phyloP scores from a whole-genome alignment of 2,329 filamentous ascomycete species.

The Microcera coccophila region DNA sequence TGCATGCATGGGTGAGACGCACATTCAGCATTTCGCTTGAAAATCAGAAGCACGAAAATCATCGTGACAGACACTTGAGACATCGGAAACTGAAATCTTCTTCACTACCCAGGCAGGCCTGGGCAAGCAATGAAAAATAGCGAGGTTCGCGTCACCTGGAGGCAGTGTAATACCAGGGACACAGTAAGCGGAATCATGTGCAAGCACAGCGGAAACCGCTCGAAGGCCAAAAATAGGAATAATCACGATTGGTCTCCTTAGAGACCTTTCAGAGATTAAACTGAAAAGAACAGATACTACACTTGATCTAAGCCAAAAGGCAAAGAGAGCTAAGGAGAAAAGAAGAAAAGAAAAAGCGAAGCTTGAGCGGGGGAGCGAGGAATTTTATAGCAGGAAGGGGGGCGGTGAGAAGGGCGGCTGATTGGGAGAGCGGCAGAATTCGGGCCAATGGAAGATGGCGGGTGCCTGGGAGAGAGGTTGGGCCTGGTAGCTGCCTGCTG shows the following conservation, averaged over 20 bases:
- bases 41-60: too few species aligned
- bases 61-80: too few species aligned
- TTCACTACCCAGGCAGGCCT: constrained; percentile 38
- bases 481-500: constrained; percentile 3
- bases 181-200: constrained; percentile 38
- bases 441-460: constrained; percentile 4
- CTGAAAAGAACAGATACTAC: constrained; percentile 96
- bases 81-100: constrained; percentile 37
- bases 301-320: constrained; percentile 80
- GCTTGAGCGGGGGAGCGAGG: constrained; percentile 9
- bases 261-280: constrained; percentile 88
- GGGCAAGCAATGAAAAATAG: constrained; percentile 39
- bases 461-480: neutral
- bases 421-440: constrained; percentile 21
- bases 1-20: too few species aligned
- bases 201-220: constrained; percentile 40
- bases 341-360: constrained; percentile 25
- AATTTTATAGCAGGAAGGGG: constrained; percentile 24
- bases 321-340: constrained; percentile 42
- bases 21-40: too few species aligned
- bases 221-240: constrained; percentile 59
- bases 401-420: constrained; percentile 17
- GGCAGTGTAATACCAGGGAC: constrained; percentile 46
- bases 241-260: constrained; percentile 72
- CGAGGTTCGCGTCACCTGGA: constrained; percentile 41